A percentile compares a stretch with the other conserved stretches of the same genome.
These are phyloP conservation scores for Shiraia sp. DNA, from an alignment of 2,329 filamentous ascomycete genomes.

Conservation along the genomic window DNA sequence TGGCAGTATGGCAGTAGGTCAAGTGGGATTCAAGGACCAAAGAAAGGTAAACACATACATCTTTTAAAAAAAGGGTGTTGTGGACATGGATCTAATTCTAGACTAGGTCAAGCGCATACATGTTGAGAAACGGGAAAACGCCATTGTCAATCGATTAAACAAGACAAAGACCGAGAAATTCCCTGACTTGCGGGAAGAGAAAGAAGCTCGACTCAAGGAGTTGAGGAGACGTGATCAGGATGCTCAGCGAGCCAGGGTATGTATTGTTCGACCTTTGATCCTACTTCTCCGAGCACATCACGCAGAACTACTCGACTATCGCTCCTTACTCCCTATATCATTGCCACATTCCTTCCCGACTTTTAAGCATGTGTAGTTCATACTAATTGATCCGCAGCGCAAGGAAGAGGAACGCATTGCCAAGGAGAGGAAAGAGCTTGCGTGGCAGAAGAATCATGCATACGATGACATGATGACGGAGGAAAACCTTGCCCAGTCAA, in stretches of 20 bases:
- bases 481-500: slow-evolving; percentile 74
- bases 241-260: slow-evolving; percentile 64
- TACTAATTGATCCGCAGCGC: slow-evolving; percentile 54
- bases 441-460: slow-evolving; percentile 95
- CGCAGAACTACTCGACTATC: neutral
- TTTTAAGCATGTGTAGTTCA: neutral
- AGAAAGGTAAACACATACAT: slow-evolving; percentile 61
- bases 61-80: too few species aligned
- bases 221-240: slow-evolving; percentile 73
- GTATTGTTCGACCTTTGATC: slow-evolving; percentile 10
- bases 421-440: slow-evolving; percentile 84
- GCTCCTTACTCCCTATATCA: neutral
- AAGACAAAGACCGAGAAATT: slow-evolving; percentile 91
- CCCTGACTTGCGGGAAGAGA: slow-evolving; percentile 81
- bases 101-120: slow-evolving; percentile 76
- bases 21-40: slow-evolving; percentile 90
- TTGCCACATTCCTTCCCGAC: neutral
- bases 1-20: slow-evolving; percentile 91
- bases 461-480: slow-evolving; percentile 92
- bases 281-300: too few species aligned
- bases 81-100: neutral
- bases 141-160: slow-evolving; percentile 95
- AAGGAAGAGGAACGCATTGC: slow-evolving; percentile 75
- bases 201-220: slow-evolving; percentile 73
- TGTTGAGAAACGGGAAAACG: slow-evolving; percentile 79